Evolutionary conservation across 2,329 filamentous ascomycete genomes (phyloP), one percentile per base, ranked within the genome.

Genomic region (Fusarium buharicum): DNA sequence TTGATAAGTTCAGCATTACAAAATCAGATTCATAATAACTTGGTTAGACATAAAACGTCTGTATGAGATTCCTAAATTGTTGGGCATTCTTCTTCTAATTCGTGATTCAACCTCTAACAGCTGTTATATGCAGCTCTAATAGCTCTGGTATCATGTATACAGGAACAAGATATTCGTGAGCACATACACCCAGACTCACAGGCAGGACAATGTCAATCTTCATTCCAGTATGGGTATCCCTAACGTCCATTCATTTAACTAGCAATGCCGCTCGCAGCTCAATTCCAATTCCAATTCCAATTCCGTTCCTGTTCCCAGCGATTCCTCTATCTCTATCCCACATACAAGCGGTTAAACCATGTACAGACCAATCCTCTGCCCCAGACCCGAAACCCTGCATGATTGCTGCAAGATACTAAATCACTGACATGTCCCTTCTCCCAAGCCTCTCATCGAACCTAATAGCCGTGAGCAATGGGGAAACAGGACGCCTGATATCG

Each of bases 271-370:
- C 67, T 67, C 49, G 44, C 43, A 60, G 41, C 49, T 55, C 49
- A 50, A 51, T 51, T 57, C 52, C 58, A 33, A 44, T 20, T 18
- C 44, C 57, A 33, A 43, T 20, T 57, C 52, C 58, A 33, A 44
- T 20, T 18, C 44, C 34, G 18, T 48, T 28, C 22, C 10, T 47
- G 12, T 44, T 48, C 30, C 38, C 43, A 39, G 33, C 28, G 28
- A 41, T 28, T 39, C 47, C 58, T 66, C 51, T 61, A 69, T 50
- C 57, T 69, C 64, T 69, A 66, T 62, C 43, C 39, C 47, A 31
- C 66, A 68, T 62, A 62, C 55, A 18, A 43, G 52, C 50, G 41
- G 30, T 45, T 33, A 22, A 44, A 16, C 13, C 30, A n/a, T 31
- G 18, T 31, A 24, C 22, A 30, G 17, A 30, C 18, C 16, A 36